phyloP scores from a whole-genome alignment of 768 basidiomycete species.

The Auriscalpium orientale region DNA sequence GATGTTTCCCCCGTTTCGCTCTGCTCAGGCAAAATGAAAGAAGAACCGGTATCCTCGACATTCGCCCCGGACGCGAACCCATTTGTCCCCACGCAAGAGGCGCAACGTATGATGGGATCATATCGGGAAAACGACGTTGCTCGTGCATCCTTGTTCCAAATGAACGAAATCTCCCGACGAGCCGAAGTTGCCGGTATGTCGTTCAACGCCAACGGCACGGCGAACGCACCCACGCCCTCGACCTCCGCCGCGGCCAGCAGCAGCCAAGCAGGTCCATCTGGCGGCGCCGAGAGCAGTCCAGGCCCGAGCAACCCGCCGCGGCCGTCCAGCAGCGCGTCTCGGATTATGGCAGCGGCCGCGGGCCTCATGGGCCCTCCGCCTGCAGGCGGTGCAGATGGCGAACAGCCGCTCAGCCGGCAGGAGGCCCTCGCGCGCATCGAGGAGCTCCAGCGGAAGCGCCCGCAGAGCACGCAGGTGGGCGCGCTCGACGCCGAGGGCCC shows the following conservation, averaged over 20 bases:
- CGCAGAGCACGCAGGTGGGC: conserved; percentile 1
- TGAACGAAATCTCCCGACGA: conserved; percentile 70
- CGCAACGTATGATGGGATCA: conserved; percentile 41
- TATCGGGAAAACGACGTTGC: conserved; percentile 55
- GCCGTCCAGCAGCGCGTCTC: conserved; percentile 19
- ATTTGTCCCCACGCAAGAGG: conserved; percentile 52
- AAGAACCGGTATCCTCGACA: conserved; percentile 19
- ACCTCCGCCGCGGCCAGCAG: conserved; percentile 14
- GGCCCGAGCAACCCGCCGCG: conserved; percentile 10
- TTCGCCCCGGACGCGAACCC: conserved; percentile 30
- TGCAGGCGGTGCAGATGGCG: conserved; percentile 13
- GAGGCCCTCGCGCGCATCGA: conserved; percentile 47
- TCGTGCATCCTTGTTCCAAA: conserved; percentile 62
- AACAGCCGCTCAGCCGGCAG: conserved; percentile 28
- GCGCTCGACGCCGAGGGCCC: not conserved
- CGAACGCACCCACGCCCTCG: conserved; percentile 2
- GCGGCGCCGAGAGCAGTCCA: not conserved
- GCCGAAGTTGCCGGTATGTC: conserved; percentile 40
- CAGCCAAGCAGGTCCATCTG: not conserved
- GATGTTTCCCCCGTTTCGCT: conserved; percentile 2
- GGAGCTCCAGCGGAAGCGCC: conserved; percentile 34
- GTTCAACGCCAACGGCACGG: conserved; percentile 17
- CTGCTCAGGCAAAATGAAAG: conserved; percentile 26
- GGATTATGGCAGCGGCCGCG: conserved; percentile 24
- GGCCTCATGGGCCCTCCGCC: conserved; percentile 19